Percentiles rank a stretch among this genome's conserved stretches.
Conservation (phyloP, 1,284 basidiomycete species). For the Ganoderma lingzhi region DNA sequence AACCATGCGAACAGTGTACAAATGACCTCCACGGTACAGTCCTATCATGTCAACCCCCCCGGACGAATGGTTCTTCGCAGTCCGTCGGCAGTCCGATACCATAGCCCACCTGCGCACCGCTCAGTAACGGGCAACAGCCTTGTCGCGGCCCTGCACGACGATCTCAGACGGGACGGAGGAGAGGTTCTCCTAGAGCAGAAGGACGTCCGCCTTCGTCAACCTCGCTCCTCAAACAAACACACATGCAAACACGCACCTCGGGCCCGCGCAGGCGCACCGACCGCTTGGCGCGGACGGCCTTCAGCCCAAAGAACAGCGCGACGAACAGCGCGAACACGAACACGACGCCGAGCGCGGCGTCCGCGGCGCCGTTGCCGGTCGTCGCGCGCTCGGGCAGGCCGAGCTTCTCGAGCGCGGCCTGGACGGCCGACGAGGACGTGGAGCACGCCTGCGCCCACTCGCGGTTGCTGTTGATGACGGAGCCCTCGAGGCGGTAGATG, state of each 20-base stretch:
- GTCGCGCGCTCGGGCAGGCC: constrained; percentile 39
- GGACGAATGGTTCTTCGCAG: not conserved
- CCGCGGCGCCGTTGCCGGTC: constrained; percentile 49
- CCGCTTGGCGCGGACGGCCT: constrained; percentile 47
- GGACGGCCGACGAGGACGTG: constrained; percentile 38
- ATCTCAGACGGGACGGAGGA: constrained; percentile 25
- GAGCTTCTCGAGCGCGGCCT: constrained; percentile 45
- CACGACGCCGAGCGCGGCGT: constrained; percentile 54
- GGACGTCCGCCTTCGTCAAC: not conserved
- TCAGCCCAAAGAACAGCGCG: constrained; percentile 48
- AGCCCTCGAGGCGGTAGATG: constrained; percentile 77
- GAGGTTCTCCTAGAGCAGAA: constrained; percentile 23
- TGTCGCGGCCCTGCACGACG: constrained; percentile 20
- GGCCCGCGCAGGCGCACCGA: constrained; percentile 60
- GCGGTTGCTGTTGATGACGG: constrained; percentile 72
- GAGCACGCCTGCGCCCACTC: constrained; percentile 72
- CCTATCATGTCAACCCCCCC: not conserved
- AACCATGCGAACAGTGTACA: not conserved
- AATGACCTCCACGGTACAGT: not conserved
- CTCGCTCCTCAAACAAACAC: not conserved
- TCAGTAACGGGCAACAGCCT: constrained; percentile 26
- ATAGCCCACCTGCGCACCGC: not conserved
- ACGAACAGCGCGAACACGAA: constrained; percentile 50
- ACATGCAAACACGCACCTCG: constrained; percentile 49
- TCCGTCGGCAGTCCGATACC: too few species aligned